Evolutionary conservation across 768 basidiomycete genomes (phyloP).

Genomic region (Lactarius akahatsu): DNA sequence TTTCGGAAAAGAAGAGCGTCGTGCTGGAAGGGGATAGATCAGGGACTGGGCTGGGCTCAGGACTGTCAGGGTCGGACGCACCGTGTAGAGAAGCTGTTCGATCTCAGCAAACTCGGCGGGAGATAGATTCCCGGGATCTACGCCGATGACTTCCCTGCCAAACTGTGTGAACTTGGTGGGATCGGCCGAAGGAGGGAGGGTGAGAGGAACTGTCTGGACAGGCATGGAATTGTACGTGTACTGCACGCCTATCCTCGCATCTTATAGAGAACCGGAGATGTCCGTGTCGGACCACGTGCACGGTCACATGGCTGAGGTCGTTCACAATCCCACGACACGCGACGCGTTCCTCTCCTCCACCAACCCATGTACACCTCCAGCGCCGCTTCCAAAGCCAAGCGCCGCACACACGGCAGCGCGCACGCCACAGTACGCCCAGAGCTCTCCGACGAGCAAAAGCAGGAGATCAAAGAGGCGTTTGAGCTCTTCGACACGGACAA

Average conservation of each 20-base stretch:
- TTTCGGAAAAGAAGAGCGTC: slow-evolving; percentile 73
- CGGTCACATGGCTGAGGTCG: not conserved
- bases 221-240: slow-evolving; percentile 47
- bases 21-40: slow-evolving; percentile 46
- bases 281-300: not conserved
- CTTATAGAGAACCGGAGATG: not conserved
- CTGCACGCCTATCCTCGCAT: no score
- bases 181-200: slow-evolving; percentile 73
- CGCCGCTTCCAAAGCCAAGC: slow-evolving; percentile 68
- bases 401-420: slow-evolving; percentile 33
- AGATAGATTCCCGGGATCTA: slow-evolving; percentile 62
- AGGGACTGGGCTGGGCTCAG: not conserved
- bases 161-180: slow-evolving; percentile 64
- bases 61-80: slow-evolving; percentile 34
- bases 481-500: slow-evolving; percentile 99
- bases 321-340: slow-evolving; percentile 12
- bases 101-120: slow-evolving; percentile 66
- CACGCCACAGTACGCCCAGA: slow-evolving; percentile 77
- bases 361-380: slow-evolving; percentile 56
- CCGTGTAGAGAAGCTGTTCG: slow-evolving; percentile 74
- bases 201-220: slow-evolving; percentile 63
- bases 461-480: slow-evolving; percentile 98
- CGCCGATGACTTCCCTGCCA: slow-evolving; percentile 73
- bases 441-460: slow-evolving; percentile 84
- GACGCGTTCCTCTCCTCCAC: not conserved